Base-by-base conservation (phyloP, 257 asterid species). In the Petrea volubilis region DNA sequence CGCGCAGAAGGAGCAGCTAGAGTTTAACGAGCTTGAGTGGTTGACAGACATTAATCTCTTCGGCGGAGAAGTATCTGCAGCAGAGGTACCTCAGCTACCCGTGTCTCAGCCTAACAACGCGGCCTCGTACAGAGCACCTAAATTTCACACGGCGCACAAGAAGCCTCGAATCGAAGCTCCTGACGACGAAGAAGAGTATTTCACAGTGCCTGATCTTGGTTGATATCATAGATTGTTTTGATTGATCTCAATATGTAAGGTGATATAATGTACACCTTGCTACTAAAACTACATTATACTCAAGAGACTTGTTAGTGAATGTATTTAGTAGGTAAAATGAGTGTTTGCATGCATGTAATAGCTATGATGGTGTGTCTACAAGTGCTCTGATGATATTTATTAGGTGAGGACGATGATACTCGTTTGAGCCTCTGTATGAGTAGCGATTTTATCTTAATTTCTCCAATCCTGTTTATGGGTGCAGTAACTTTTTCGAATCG, bases 201-300 rank as follows among this genome's bases (percentile, higher is more conserved):
- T 91, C 84, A 88, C 89, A 0, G 96, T 91, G 38, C 99, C 99
- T 51, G 97, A 94, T 86, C 97, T 94, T 74, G 97, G 98, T 73
- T 91, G 83, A 89, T 60, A 38, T 38, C 43, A 5, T 38, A 33
- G 38, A 33, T 33, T 33, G 38, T 7, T 71, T 44, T 43, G 29
- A 38, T 28, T 44, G 6, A 27, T 70, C 53, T 5, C 15, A 20
- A 34, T 31, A 57, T 47, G 64, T 29, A 29, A 17, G 28, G 24
- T 43, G 5, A 44, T 6, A 0, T 7, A 7, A 7, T 38, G 14
- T n/a, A 33, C 31, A 53, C 24, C 23, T 31, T 25, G 27, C 21
- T 29, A 58, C 55, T 43, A n/a, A 23, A 36, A 24, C 50, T 24
- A 51, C 9, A 34, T 38, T 64, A 50, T 46, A 25, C 62, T 6